Base-by-base conservation (phyloP, 176 grass and related monocot genomes). In the Cocos nucifera region DNA sequence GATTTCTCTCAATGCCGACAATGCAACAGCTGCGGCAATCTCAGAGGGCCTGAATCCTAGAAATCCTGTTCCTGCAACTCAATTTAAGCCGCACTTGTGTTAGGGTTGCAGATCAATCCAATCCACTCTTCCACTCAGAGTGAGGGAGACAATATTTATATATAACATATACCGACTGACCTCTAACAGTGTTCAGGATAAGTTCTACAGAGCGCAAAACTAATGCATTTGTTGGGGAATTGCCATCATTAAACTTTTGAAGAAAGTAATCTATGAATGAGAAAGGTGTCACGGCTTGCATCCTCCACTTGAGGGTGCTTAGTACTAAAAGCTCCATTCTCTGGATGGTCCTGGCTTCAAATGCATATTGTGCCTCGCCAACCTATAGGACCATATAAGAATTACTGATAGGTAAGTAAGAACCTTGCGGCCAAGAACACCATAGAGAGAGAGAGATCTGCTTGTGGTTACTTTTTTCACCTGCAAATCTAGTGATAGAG, bases 281-380 rank as follows among this genome's bases (percentile, higher is more conserved):
- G 58, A 90, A 90, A 3, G 87, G 87, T 25, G 86, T 90, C 54
- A 96, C 83, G 61, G 80, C 68, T 17, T 80, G 83, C 82, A 96
- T 74, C 69, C 83, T 90, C 86, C 83, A 96, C 16, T 85, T 69
- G 53, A 96, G 72, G 5, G 80, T 75, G 1, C 44, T 67, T 53
- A 87, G 32, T 26, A 96, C 78, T 73, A 75, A 3, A 51, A 77
- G 51, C 72, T 96, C 91, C 91, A 96, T 96, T 72, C 72, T 96
- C 49, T 74, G 73, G 52, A 96, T 80, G 27, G 66, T 73, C 59
- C 32, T 90, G 28, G 65, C 75, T 22, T 90, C 65, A 28, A 95
- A 95, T 18, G 22, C 4, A 61, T 51, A 73, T 65, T 75, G 53
- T 8, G 9, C 58, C 65, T 72, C 39, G 4, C 17, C 68, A 64